Evolutionary conservation across 306 rosid genomes (phyloP), one percentile per base, ranked within the genome.

Genomic region (Quercus variabilis): DNA sequence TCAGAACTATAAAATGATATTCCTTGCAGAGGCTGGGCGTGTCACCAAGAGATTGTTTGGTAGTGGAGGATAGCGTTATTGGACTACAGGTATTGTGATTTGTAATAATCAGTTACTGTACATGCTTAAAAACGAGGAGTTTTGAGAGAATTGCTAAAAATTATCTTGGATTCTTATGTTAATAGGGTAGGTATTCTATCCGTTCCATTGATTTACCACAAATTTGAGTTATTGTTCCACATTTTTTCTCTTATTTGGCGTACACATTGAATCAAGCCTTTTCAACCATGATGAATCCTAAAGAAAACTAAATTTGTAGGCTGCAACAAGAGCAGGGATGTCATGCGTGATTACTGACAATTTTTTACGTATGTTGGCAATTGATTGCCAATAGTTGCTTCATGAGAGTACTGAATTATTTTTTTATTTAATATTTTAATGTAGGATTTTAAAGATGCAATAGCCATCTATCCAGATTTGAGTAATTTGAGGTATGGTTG

Each of bases 281-380:
- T 38, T 38, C 46, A 38, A 38, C 46, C 11, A 7, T 63, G 17
- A 31, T 43, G 19, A 80, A 46, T 51, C 59, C 12, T 54, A 65
- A 74, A 73, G 59, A n/a, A 46, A 74, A 56, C 60, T 84, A 73
- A 75, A 68, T 71, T 68, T 63, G 52, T 79, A 92, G 99, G 99
- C 97, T 55, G 97, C 99, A 76, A 86, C 93, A 82, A 73, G 83
- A 75, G 99, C 99, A 26, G 99, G 98, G 62, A 95, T 95, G 99
- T 71, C 97, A 54, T 95, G 99, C 21, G 87, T 95, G 71, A 64
- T 71, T 17, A 56, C 46, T 52, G 2, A 60, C 52, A 75, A 57
- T 82, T 30, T 73, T 64, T 26, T 62, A 17, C 71, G 25, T 41
- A 10, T 54, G 56, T 74, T 23, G 46, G 33, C 13, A 73, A 28